These are phyloP conservation scores for Aspergillus ochraceoroseus DNA, from an alignment of 2,329 filamentous ascomycete species.

Conservation along the genomic window DNA sequence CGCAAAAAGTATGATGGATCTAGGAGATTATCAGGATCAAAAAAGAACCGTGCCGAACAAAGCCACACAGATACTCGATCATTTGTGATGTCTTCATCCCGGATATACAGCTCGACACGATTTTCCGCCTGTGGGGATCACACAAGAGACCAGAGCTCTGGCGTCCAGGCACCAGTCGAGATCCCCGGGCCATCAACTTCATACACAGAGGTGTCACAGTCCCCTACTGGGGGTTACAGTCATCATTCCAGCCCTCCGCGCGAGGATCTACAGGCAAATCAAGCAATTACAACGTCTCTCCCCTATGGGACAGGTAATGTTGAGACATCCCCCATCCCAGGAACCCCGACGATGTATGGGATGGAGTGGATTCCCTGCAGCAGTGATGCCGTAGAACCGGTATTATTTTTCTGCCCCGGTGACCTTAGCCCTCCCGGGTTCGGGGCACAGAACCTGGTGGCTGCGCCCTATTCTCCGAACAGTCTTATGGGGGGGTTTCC, in stretches of 20 bases:
- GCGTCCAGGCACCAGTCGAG: not conserved
- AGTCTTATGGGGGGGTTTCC: not conserved
- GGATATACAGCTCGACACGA: not conserved
- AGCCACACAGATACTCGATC: not conserved
- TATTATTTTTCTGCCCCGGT: conserved; percentile 5
- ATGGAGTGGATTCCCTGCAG: not conserved
- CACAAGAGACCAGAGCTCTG: too few species aligned
- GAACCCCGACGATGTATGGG: conserved; percentile 4
- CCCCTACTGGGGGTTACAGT: conserved; percentile 2
- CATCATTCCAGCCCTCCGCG: conserved; percentile 1
- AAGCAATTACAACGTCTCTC: not conserved
- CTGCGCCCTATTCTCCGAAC: not conserved
- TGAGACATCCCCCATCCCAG: conserved; percentile 2
- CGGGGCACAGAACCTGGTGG: not conserved
- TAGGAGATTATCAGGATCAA: conserved; percentile 5
- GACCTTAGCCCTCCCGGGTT: not conserved
- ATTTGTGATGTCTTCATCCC: not conserved
- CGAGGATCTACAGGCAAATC: not conserved
- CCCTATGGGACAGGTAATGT: not conserved
- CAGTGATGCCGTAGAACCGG: not conserved
- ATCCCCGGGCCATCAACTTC: conserved; percentile 1
- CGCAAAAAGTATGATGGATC: conserved; percentile 13
- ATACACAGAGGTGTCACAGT: conserved; percentile 1
- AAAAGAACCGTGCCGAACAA: conserved; percentile 5
- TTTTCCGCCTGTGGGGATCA: too few species aligned